Evolutionary conservation across 352 stramenopile species (phyloP).

Genomic region (Pythium grandisporangium): DNA sequence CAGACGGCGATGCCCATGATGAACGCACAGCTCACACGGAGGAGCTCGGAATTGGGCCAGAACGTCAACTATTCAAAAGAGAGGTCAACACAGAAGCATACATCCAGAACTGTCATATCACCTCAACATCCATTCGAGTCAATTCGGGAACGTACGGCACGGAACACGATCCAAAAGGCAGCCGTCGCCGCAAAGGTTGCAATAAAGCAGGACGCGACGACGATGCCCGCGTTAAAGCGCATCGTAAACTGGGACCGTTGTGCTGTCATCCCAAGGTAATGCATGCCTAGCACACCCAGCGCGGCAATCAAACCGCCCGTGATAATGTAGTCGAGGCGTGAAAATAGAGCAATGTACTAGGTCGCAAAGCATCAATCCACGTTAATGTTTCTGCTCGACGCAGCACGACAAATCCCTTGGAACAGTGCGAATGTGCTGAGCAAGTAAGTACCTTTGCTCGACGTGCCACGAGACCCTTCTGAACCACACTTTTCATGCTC

Average conservation of each 20-base stretch:
- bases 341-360: conserved; percentile 51
- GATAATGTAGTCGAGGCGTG: conserved; percentile 35
- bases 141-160: conserved; percentile 20
- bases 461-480: too few relatives aligned
- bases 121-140: background rate
- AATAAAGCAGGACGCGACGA: conserved; percentile 38
- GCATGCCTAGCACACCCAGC: conserved; percentile 59
- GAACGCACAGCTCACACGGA: conserved; percentile 40
- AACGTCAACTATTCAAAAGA: conserved; percentile 43
- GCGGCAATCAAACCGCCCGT: conserved; percentile 38
- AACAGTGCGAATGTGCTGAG: too few relatives aligned
- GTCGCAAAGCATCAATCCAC: too few relatives aligned
- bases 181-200: conserved; percentile 46
- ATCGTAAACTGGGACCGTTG: conserved; percentile 33
- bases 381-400: background rate
- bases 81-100: too few relatives aligned
- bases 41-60: conserved; percentile 34
- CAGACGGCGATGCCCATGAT: conserved; percentile 63
- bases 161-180: conserved; percentile 67
- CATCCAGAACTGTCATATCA: too few relatives aligned
- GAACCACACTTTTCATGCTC: too few relatives aligned
- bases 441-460: too few relatives aligned
- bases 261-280: conserved; percentile 68
- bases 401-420: too few relatives aligned
- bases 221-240: conserved; percentile 25